Evolutionary conservation across 805 yeast species (phyloP), one percentile per base, ranked within the genome.

Genomic region (Saturnispora sekii): DNA sequence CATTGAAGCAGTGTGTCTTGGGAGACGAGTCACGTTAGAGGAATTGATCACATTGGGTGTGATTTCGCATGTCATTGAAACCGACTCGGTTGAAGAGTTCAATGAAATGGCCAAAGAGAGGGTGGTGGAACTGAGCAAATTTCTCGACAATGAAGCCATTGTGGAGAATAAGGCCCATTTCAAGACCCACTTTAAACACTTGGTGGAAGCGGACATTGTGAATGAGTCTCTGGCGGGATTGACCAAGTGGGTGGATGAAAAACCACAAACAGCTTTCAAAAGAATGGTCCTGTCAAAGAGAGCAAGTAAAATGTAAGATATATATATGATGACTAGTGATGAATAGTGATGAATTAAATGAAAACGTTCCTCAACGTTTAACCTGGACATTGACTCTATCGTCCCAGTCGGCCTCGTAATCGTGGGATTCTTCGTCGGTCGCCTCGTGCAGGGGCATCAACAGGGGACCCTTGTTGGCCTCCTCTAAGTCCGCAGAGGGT

Each of bases 181-280:
- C 46, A 69, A 64, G 45, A 38, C 44, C 17, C 51, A 63, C 28
- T 61, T 60, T 45, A 57, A 58, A 35, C 40, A 53, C 10, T 59
- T 59, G 31, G 61, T 76, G 35, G 64, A 74, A 52, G 59, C 72
- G 35, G 75, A 80, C 32, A 79, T 77, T 51, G 67, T 84, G 6
- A 69, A 70, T 48, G 96, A 87, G 63, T 78, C 78, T 17, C 69
- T 78, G 56, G 67, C 70, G 44, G 95, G 95, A 1, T 69, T 84
- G 47, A 68, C 70, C 43, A 75, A 75, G 55, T 87, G 93, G 84
- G 65, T 81, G 35, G 66, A 71, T 42, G 89, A 90, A 35, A 69
- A 73, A 47, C 95, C 96, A 0, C 93, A 84, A 60, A 48, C 62
- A 45, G 74, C 87, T 5, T 48, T 48, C 17, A 47, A 43, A 11